phyloP scores from a whole-genome alignment of 306 rosid species.

The Quercus variabilis region DNA sequence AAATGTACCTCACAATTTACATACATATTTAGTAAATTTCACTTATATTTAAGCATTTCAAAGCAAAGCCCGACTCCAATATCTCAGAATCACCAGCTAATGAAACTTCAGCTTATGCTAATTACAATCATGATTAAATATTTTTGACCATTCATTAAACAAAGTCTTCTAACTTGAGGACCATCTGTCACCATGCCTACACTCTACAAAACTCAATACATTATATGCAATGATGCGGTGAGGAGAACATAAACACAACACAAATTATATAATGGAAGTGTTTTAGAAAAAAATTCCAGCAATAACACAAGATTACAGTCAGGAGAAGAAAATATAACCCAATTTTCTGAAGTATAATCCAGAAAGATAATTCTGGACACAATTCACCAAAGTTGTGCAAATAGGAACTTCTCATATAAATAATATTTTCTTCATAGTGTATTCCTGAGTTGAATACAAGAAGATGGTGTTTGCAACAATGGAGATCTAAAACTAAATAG shows the following conservation, averaged over 20 bases:
- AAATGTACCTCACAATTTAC: too few relatives aligned
- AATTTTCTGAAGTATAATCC: neutral
- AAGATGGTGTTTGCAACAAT: neutral
- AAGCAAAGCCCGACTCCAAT: neutral
- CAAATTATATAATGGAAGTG: too few relatives aligned
- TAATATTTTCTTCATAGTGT: neutral
- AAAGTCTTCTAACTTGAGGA: neutral
- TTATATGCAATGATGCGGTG: neutral
- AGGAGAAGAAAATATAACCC: neutral
- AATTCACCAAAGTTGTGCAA: neutral
- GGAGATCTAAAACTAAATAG: constrained; percentile 4
- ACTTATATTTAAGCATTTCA: neutral
- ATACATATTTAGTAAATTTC: neutral
- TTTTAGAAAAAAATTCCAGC: too few relatives aligned
- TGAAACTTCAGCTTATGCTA: neutral
- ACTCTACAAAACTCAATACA: neutral
- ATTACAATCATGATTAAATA: neutral
- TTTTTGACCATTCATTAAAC: neutral
- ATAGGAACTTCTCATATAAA: neutral
- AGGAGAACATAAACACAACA: too few relatives aligned
- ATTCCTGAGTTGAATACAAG: neutral
- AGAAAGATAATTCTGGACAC: neutral
- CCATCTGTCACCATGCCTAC: neutral
- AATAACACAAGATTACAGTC: too few relatives aligned
- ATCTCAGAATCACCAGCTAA: neutral